Percentiles rank a stretch among this genome's conserved stretches.
These are phyloP conservation scores for Tilletia horrida DNA, from an alignment of 1,284 basidiomycete species.

Conservation along the genomic window DNA sequence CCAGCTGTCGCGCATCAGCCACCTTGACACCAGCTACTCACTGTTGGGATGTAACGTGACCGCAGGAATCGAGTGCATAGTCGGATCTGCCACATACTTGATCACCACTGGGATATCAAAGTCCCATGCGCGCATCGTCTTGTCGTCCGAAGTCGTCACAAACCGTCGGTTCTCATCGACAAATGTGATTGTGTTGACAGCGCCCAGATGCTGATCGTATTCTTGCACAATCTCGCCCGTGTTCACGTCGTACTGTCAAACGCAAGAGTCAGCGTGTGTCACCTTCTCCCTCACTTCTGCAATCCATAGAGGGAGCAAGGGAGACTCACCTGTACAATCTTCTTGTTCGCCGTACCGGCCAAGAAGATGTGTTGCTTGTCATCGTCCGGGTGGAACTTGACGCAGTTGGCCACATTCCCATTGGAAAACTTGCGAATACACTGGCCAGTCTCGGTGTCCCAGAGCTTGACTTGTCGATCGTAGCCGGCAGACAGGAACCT, in stretches of 20 bases:
- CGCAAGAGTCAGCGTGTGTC: not conserved
- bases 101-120: slow-evolving; percentile 93
- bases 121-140: slow-evolving; percentile 93
- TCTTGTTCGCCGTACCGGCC: slow-evolving; percentile 98
- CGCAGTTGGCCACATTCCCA: slow-evolving; percentile 91
- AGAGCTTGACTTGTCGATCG: slow-evolving; percentile 94
- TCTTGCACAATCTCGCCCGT: slow-evolving; percentile 92
- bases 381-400: slow-evolving; percentile 90
- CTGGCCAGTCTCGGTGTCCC: slow-evolving; percentile 97
- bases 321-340: slow-evolving; percentile 75
- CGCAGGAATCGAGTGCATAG: slow-evolving; percentile 99
- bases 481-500: slow-evolving; percentile 89
- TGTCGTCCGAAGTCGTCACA: slow-evolving; percentile 97
- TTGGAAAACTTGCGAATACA: slow-evolving; percentile 93
- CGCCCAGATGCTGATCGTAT: slow-evolving; percentile 96
- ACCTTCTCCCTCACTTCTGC: not conserved
- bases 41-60: slow-evolving; percentile 90
- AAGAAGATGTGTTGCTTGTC: slow-evolving; percentile 96
- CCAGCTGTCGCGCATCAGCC: no score
- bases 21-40: slow-evolving; percentile 59
- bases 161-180: slow-evolving; percentile 93
- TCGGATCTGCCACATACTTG: slow-evolving; percentile 98
- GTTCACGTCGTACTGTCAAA: slow-evolving; percentile 80
- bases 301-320: not conserved
- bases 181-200: slow-evolving; percentile 97